Base-by-base conservation (phyloP, 345 rosid species). In the Clausena lansium region DNA sequence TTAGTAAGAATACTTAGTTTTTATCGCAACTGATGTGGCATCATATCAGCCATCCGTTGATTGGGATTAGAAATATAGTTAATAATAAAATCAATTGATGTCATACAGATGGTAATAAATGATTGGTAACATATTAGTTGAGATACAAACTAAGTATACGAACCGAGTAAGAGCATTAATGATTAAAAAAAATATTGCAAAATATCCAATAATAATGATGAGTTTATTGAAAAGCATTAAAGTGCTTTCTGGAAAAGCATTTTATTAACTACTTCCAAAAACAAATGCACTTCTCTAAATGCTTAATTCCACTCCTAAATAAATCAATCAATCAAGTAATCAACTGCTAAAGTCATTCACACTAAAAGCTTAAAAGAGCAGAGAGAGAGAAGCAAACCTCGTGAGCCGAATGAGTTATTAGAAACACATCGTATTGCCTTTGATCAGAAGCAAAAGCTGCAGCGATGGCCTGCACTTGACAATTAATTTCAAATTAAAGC, bases 321-420 rank as follows among this genome's bases (percentile, higher is more conserved):
- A 4, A 22, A 20, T 57, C 30, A n/a, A 55, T 71, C 22, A 52
- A 45, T 45, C 50, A 45, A 41, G 10, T 10, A 41, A 39, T 41
- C 47, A 45, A 13, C 50, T 15, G 52, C 52, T 36, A 11, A 55
- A 60, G 13, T 7, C 5, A 10, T 4, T 41, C 36, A 24, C 15
- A 13, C 41, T 7, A 50, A 38, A 69, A 1, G n/a, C 7, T 19
- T 17, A 57, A 76, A 20, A 35, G 47, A 65, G 59, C 5, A 69
- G 11, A 4, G 6, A 39, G 6, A 39, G 4, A 13, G 20, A 13
- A 11, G 63, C 14, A 27, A 78, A 93, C 98, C 95, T 88, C 80
- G 77, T 95, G 98, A 38, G 93, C 92, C 11, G 83, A 87, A 84
- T 93, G 98, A 70, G 97, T 87, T 61, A 93, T 83, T n/a, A 93